These are phyloP conservation scores for Musa balbisiana DNA, from an alignment of 202 grass and related monocot species.

Conservation along the genomic window DNA sequence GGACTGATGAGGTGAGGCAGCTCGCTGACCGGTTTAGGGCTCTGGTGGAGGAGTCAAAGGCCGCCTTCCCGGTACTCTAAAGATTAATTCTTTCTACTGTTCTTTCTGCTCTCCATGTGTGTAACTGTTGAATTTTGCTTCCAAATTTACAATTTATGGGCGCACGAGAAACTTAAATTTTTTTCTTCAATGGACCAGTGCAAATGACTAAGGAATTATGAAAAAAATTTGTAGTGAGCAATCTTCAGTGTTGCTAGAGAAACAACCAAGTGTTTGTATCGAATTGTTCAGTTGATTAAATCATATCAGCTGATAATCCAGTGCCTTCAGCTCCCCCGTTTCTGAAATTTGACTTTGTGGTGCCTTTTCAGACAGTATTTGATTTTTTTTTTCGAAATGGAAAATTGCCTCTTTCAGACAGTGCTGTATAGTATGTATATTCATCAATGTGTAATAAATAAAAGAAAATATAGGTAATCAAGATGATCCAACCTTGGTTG, in stretches of 20 bases:
- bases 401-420: too few species aligned
- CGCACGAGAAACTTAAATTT: background rate
- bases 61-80: conserved; percentile 59
- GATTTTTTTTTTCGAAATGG: background rate
- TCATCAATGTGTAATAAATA: too few species aligned
- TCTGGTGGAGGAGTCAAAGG: conserved; percentile 67
- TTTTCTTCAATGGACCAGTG: background rate
- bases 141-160: conserved; percentile 2
- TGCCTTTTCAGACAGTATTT: background rate
- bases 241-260: background rate
- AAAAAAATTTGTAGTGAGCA: background rate
- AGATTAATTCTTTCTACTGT: background rate
- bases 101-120: conserved; percentile 9
- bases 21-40: conserved; percentile 56
- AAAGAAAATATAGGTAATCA: too few species aligned
- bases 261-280: background rate
- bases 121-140: conserved; percentile 7
- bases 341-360: background rate
- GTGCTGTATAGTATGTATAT: too few species aligned
- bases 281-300: background rate
- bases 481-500: too few species aligned
- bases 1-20: conserved; percentile 61
- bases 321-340: background rate
- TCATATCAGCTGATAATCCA: background rate
- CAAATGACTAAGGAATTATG: background rate